Conservation (phyloP, 1,284 basidiomycete genomes). For the Kalmanozyma brasiliensis region DNA sequence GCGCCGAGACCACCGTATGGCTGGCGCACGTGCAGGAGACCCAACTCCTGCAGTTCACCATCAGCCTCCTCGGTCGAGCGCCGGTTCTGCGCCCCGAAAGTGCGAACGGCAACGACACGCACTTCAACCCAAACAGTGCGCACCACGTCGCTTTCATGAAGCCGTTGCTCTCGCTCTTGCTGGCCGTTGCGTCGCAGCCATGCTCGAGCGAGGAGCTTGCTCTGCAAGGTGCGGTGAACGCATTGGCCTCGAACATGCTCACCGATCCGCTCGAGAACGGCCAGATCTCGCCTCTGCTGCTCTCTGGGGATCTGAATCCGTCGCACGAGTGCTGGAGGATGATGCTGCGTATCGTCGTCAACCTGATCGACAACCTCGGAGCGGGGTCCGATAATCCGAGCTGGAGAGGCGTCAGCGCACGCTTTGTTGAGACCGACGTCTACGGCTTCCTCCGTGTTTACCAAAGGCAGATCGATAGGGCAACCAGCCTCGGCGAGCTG, state of each 20-base stretch:
- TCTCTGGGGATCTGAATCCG: conserved; percentile 78
- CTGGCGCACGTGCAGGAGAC: conserved; percentile 82
- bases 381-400: conserved; percentile 31
- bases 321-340: conserved; percentile 83
- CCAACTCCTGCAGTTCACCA: conserved; percentile 79
- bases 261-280: conserved; percentile 80
- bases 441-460: conserved; percentile 86
- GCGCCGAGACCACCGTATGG: conserved; percentile 81
- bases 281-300: conserved; percentile 76
- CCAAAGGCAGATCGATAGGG: conserved; percentile 79
- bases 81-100: conserved; percentile 39
- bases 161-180: conserved; percentile 82
- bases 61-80: conserved; percentile 79
- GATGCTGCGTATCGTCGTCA: conserved; percentile 83
- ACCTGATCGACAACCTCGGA: conserved; percentile 74
- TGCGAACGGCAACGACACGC: conserved; percentile 9
- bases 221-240: conserved; percentile 81
- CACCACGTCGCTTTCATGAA: conserved; percentile 44
- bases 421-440: conserved; percentile 86
- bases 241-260: conserved; percentile 84
- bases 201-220: conserved; percentile 85
- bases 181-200: conserved; percentile 81
- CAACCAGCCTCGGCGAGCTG: conserved; percentile 79
- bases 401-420: conserved; percentile 72
- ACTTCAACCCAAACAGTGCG: conserved; percentile 31